Evolutionary conservation across 208 protist species (phyloP).

Genomic region (Naegleria lovaniensis): DNA sequence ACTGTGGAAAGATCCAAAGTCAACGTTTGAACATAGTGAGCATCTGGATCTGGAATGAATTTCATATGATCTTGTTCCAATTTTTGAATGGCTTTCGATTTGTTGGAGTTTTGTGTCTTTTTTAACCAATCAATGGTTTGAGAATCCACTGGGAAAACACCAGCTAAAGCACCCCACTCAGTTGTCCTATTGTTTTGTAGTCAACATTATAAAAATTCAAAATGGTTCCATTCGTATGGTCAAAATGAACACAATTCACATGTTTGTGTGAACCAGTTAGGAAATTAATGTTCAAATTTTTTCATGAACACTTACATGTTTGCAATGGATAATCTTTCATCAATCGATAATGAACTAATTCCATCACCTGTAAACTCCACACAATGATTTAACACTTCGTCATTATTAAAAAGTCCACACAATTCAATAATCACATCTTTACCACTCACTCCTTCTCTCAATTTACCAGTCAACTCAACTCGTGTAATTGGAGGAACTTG

Average conservation of each 20-base stretch:
- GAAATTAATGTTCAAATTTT: too few relatives aligned
- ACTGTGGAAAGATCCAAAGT: conserved; percentile 46
- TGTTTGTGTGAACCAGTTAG: too few relatives aligned
- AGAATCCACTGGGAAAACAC: conserved; percentile 56
- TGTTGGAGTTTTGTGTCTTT: background rate
- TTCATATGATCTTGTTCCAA: background rate
- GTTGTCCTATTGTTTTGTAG: conserved; percentile 40
- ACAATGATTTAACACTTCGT: conserved; percentile 53
- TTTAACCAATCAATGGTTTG: conserved; percentile 44
- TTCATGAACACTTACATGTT: conserved; percentile 47
- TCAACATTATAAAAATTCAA: too few relatives aligned
- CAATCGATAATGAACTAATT: conserved; percentile 44
- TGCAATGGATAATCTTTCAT: conserved; percentile 59
- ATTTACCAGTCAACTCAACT: conserved; percentile 39
- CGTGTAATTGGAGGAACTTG: conserved; percentile 51
- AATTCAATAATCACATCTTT: conserved; percentile 66
- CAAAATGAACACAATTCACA: too few relatives aligned
- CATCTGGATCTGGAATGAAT: conserved; percentile 36
- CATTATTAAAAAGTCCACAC: conserved; percentile 58
- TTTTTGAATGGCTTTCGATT: background rate
- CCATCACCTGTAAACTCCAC: conserved; percentile 51
- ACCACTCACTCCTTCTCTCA: conserved; percentile 49
- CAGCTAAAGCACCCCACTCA: conserved; percentile 58
- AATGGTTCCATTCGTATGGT: too few relatives aligned
- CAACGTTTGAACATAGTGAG: conserved; percentile 48